These are phyloP conservation scores for Escovopsis sp. DNA, from an alignment of 2,329 filamentous ascomycete genomes.

Conservation along the genomic window DNA sequence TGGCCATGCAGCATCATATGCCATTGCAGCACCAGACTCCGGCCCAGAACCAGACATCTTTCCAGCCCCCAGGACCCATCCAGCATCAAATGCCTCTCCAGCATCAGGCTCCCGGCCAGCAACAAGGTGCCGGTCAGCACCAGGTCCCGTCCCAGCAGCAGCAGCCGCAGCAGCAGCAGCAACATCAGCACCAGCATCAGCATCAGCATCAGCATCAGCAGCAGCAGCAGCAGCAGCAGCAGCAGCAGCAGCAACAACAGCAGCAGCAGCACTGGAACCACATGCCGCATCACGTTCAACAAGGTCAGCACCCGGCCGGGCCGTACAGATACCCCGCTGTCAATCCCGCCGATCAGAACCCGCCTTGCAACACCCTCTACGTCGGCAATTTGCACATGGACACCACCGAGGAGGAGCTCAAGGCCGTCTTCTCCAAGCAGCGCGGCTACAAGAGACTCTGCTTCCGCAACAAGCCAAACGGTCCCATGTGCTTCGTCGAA, in stretches of 20 bases:
- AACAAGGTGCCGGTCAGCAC: too few relatives aligned
- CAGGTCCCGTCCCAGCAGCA: too few relatives aligned
- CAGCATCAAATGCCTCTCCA: too few relatives aligned
- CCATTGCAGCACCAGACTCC: too few relatives aligned
- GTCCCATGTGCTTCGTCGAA: constrained; percentile 97
- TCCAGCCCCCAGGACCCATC: too few relatives aligned
- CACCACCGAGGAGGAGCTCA: constrained; percentile 89
- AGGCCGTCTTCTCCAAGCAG: constrained; percentile 82
- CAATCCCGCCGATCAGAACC: constrained; percentile 91
- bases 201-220: background rate
- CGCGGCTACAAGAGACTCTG: constrained; percentile 91
- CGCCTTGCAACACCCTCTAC: constrained; percentile 94
- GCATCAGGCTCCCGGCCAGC: too few relatives aligned
- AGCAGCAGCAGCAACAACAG: background rate
- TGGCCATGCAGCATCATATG: too few relatives aligned
- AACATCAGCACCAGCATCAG: too few relatives aligned
- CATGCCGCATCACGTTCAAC: background rate
- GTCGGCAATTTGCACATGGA: constrained; percentile 92
- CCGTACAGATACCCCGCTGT: constrained; percentile 64
- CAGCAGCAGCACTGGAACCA: background rate
- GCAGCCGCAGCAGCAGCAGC: too few relatives aligned
- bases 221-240: background rate
- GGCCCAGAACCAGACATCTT: too few relatives aligned
- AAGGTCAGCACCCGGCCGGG: constrained; percentile 25
- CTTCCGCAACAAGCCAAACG: constrained; percentile 88